Evolutionary conservation across 768 basidiomycete genomes (phyloP).

Genomic region (Mycena floridula): DNA sequence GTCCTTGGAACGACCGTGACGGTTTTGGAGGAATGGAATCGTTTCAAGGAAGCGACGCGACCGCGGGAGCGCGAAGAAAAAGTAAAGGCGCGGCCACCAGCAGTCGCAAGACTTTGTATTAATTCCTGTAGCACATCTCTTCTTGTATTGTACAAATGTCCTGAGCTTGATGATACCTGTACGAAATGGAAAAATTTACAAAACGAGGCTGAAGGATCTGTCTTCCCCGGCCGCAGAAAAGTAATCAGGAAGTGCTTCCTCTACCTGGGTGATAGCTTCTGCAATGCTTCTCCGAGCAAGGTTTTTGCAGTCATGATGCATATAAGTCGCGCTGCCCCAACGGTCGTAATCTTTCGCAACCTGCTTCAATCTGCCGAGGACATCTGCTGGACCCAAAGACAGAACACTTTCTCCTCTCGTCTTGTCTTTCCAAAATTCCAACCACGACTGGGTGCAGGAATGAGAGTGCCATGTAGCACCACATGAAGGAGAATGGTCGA

Average conservation of each 20-base stretch:
- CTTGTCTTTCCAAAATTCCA: slow-evolving; percentile 78
- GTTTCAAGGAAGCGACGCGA: neutral
- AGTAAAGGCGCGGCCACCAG: neutral
- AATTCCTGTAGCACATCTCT: too few relatives aligned
- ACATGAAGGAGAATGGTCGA: slow-evolving; percentile 60
- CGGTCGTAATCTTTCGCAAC: slow-evolving; percentile 65
- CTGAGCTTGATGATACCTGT: too few relatives aligned
- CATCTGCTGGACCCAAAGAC: slow-evolving; percentile 55
- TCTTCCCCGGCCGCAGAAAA: slow-evolving; percentile 34
- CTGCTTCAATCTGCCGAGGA: slow-evolving; percentile 56
- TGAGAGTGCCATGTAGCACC: slow-evolving; percentile 69
- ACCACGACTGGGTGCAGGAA: slow-evolving; percentile 66
- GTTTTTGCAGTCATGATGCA: slow-evolving; percentile 70
- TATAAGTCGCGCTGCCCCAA: slow-evolving; percentile 69
- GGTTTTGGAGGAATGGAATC: neutral
- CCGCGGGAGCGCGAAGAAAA: neutral
- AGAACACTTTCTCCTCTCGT: slow-evolving; percentile 57
- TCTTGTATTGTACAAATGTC: too few relatives aligned
- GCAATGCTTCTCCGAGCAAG: slow-evolving; percentile 50
- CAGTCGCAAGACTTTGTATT: neutral
- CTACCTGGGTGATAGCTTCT: slow-evolving; percentile 49
- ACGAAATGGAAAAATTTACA: neutral
- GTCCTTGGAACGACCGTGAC: slow-evolving; percentile 24
- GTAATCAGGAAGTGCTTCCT: slow-evolving; percentile 57
- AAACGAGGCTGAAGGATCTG: neutral